Conservation (phyloP, 1,284 basidiomycete genomes). For the Melampsora americana region DNA sequence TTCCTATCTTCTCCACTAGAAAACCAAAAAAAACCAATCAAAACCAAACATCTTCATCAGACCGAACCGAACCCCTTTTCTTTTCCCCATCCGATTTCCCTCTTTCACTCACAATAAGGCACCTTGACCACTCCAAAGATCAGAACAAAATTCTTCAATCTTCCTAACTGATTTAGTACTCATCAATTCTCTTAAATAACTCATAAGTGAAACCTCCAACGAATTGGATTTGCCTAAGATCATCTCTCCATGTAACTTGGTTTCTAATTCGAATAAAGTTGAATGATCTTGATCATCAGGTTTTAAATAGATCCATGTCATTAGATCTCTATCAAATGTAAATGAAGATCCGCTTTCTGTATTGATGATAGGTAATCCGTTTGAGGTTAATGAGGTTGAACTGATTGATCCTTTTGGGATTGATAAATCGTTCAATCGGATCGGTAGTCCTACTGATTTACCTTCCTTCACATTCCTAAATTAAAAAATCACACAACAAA, state of each 20-base stretch:
- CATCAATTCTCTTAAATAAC: constrained; percentile 15
- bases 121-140: constrained; percentile 36
- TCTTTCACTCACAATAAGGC: not conserved
- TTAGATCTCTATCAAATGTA: constrained; percentile 63
- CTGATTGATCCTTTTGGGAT: constrained; percentile 61
- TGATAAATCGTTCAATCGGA: constrained; percentile 65
- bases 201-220: not conserved
- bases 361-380: constrained; percentile 71
- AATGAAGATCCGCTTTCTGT: constrained; percentile 71
- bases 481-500: constrained; percentile 28
- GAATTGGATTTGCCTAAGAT: not conserved
- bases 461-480: constrained; percentile 70
- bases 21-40: not conserved
- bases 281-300: not conserved
- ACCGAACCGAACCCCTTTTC: not conserved
- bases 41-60: not conserved
- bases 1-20: not conserved
- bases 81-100: not conserved
- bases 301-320: constrained; percentile 32
- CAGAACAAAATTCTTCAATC: constrained; percentile 35
- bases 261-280: not conserved
- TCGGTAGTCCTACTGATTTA: constrained; percentile 64
- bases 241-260: constrained; percentile 9
- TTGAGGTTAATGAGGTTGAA: constrained; percentile 66
- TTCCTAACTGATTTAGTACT: not conserved